Base-by-base conservation (phyloP, 148 eudicot genomes). In the Silene uniflora region DNA sequence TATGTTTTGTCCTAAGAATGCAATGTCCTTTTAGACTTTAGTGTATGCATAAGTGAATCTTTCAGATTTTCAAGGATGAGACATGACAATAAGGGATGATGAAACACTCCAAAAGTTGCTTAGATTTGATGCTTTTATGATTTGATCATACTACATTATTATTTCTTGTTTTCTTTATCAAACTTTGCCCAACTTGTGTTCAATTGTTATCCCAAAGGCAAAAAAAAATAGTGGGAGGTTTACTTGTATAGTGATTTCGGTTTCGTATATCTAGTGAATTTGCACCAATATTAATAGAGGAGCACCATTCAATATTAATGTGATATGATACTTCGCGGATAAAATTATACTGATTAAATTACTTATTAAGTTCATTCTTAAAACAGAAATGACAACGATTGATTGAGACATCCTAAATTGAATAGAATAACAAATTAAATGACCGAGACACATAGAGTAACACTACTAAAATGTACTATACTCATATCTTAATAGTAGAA, bases 41-140 rank as follows among this genome's bases (percentile, higher is more conserved):
- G 60, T 71, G 68, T 10, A 67, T 27, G 59, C 23, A 67, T 2
- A 13, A 11, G 27, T 79, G 81, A 79, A 79, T 79, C 73, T 79
- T 79, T 73, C 22, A 73, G 62, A 22, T 19, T 73, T 67, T 73
- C 72, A 73, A 70, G 76, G 68, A 42, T 63, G 52, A 72, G 77
- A 79, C 77, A 65, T 73, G 47, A 59, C 81, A 79, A 73, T 66
- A 35, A 73, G 81, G 81, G 73, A 73, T 78, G 62, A 27, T 49
- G 39, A 35, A 62, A 47, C 47, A 69, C 68, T 54, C 65, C 70
- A 39, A 77, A 76, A 60, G 24, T 18, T 42, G 59, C 18, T 58
- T 5, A 60, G 49, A 68, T 75, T 75, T 75, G 69, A 75, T 75
- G 65, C 72, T 58, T 58, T 7, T 7, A n/a, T 59, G 61, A 58